Evolutionary conservation across 2,329 filamentous ascomycete species (phyloP).

Genomic region (Exserohilum rostratum): DNA sequence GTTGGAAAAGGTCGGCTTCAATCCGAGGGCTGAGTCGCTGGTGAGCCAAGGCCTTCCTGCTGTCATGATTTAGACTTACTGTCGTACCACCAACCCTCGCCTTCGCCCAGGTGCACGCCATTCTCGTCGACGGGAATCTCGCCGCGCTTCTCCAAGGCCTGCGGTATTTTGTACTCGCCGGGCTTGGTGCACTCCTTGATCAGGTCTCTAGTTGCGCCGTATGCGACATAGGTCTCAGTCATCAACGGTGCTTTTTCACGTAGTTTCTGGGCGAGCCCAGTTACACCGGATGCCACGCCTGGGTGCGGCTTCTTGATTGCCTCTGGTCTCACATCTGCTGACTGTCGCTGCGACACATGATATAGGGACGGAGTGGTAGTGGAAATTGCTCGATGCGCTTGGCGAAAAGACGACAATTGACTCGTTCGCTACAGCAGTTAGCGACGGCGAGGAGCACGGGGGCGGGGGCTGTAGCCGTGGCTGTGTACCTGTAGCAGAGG

Average conservation of each 20-base stretch:
- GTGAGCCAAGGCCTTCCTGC: constrained; percentile 15
- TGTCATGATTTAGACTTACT: constrained; percentile 58
- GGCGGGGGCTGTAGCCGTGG: background rate
- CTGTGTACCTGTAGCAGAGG: constrained; percentile 28
- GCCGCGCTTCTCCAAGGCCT: constrained; percentile 68
- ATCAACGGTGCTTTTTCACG: constrained; percentile 42
- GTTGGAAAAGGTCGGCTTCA: constrained; percentile 87
- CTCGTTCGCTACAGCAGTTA: constrained; percentile 33
- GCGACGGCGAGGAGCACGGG: background rate
- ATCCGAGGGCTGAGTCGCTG: constrained; percentile 67
- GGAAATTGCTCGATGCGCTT: constrained; percentile 32
- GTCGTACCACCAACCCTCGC: constrained; percentile 79
- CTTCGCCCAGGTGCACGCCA: constrained; percentile 81
- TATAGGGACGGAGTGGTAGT: constrained; percentile 29
- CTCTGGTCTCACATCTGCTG: constrained; percentile 23
- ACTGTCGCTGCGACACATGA: constrained; percentile 27
- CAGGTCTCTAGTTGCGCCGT: constrained; percentile 77
- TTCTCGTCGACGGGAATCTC: constrained; percentile 73
- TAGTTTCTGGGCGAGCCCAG: constrained; percentile 37
- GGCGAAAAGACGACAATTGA: constrained; percentile 22
- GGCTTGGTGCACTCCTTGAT: constrained; percentile 76
- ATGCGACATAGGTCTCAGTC: constrained; percentile 75
- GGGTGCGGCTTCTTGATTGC: constrained; percentile 26
- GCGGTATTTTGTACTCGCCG: constrained; percentile 77
- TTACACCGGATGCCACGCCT: constrained; percentile 19